Percentiles rank a stretch among this genome's conserved stretches.
These are phyloP conservation scores for Mycena alexandri DNA, from an alignment of 768 basidiomycete species.

Conservation along the genomic window DNA sequence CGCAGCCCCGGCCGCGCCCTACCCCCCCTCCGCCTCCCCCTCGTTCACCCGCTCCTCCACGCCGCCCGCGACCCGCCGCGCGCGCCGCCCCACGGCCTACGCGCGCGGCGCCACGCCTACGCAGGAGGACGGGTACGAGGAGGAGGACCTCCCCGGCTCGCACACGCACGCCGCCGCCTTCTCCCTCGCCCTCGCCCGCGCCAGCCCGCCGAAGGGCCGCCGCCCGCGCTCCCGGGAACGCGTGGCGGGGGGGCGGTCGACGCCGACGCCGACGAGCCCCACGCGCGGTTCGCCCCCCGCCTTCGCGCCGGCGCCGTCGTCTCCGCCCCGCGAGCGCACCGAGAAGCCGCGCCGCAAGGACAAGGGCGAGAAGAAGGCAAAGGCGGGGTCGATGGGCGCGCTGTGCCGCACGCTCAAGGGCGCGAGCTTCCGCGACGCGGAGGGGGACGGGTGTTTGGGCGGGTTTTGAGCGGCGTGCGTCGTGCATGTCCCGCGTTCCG, in stretches of 20 bases:
- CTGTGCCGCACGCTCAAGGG: constrained; percentile 29
- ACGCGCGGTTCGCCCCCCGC: no score
- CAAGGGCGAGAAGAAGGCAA: constrained; percentile 16
- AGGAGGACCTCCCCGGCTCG: constrained; percentile 27
- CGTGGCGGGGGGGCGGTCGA: no score
- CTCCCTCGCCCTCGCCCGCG: no score
- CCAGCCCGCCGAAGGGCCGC: background rate
- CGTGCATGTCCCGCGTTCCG: no score
- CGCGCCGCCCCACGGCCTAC: constrained; percentile 2
- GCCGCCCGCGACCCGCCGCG: background rate
- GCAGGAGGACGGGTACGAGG: constrained; percentile 33
- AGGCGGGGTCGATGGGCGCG: background rate
- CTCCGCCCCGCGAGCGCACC: background rate
- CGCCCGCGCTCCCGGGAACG: background rate
- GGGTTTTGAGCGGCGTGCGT: constrained; percentile 24
- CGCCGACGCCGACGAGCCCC: no score
- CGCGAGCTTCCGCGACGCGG: constrained; percentile 10
- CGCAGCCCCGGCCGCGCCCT: background rate
- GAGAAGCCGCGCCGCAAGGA: constrained; percentile 8
- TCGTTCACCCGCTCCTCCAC: background rate
- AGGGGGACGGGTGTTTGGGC: constrained; percentile 29
- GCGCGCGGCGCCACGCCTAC: background rate
- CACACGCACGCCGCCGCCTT: constrained; percentile 22
- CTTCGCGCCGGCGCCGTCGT: no score
- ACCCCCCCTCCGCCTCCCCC: background rate